Evolutionary conservation across 2,329 filamentous ascomycete genomes (phyloP).

Genomic region (Knufia fluminis): DNA sequence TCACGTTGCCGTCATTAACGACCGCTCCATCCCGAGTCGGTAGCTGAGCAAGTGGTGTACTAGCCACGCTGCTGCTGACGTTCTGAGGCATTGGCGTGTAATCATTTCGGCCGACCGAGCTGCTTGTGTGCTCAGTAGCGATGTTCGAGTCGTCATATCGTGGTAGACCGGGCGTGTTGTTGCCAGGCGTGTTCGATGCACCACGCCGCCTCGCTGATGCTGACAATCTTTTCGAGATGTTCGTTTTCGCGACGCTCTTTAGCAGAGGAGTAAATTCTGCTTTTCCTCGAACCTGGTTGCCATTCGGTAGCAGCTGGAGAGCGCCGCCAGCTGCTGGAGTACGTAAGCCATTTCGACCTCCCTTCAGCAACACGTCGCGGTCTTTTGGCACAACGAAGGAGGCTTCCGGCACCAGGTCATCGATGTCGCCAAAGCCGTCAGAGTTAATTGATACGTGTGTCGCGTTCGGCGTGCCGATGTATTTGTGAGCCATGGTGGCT

Average conservation of each 20-base stretch:
- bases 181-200: not conserved
- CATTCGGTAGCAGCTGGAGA: constrained; percentile 60
- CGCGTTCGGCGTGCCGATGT: constrained; percentile 82
- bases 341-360: constrained; percentile 47
- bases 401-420: constrained; percentile 76
- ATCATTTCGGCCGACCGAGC: constrained; percentile 53
- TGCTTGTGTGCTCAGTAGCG: constrained; percentile 55
- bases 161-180: constrained; percentile 49
- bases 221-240: constrained; percentile 50
- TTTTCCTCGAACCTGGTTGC: constrained; percentile 35
- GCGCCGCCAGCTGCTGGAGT: constrained; percentile 65
- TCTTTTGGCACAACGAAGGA: constrained; percentile 77
- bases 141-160: constrained; percentile 60
- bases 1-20: constrained; percentile 75
- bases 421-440: constrained; percentile 56
- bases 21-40: constrained; percentile 58
- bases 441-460: constrained; percentile 32
- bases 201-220: constrained; percentile 28
- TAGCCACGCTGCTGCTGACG: constrained; percentile 72
- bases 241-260: constrained; percentile 65
- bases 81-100: constrained; percentile 67
- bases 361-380: constrained; percentile 63
- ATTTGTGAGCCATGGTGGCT: constrained; percentile 53
- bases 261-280: constrained; percentile 91
- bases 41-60: constrained; percentile 68